Evolutionary conservation across 768 basidiomycete species (phyloP).

Genomic region (Mycena sanguinolenta): DNA sequence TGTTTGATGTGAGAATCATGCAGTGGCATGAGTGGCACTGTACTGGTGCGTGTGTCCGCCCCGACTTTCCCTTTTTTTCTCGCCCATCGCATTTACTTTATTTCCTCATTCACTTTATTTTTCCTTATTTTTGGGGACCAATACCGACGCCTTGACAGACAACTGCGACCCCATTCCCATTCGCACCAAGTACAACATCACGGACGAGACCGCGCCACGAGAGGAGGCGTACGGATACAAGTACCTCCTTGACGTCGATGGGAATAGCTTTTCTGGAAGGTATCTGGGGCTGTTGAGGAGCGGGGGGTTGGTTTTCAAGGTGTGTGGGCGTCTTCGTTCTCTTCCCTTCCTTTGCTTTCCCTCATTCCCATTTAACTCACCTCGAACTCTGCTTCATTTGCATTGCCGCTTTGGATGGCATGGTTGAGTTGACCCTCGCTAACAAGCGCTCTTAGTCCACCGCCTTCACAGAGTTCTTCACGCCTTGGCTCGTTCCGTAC

Average conservation of each 20-base stretch:
- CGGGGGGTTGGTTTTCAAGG: too few relatives aligned
- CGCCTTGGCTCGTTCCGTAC: constrained; percentile 24
- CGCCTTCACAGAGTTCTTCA: constrained; percentile 31
- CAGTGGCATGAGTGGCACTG: constrained; percentile 4
- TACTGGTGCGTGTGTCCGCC: too few relatives aligned
- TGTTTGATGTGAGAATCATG: constrained; percentile 31
- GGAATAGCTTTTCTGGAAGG: constrained; percentile 35
- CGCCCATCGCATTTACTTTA: too few relatives aligned
- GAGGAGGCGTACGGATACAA: constrained; percentile 37
- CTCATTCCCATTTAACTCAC: too few relatives aligned
- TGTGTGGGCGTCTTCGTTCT: neutral
- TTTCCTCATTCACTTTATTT: too few relatives aligned
- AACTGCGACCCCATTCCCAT: constrained; percentile 32
- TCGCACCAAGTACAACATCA: constrained; percentile 28
- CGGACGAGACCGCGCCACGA: constrained; percentile 9
- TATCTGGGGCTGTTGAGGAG: too few relatives aligned
- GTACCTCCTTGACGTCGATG: constrained; percentile 36
- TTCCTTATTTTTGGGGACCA: too few relatives aligned
- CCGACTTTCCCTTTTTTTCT: too few relatives aligned
- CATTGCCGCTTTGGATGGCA: too few relatives aligned
- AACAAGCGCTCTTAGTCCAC: constrained; percentile 9
- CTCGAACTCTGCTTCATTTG: too few relatives aligned
- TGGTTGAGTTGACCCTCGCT: too few relatives aligned
- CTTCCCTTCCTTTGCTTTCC: too few relatives aligned
- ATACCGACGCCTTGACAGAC: constrained; percentile 2